Evolutionary conservation across 2,329 filamentous ascomycete genomes (phyloP), one percentile per base, ranked within the genome.

Genomic region (Pseudophaeomoniella oleicola): DNA sequence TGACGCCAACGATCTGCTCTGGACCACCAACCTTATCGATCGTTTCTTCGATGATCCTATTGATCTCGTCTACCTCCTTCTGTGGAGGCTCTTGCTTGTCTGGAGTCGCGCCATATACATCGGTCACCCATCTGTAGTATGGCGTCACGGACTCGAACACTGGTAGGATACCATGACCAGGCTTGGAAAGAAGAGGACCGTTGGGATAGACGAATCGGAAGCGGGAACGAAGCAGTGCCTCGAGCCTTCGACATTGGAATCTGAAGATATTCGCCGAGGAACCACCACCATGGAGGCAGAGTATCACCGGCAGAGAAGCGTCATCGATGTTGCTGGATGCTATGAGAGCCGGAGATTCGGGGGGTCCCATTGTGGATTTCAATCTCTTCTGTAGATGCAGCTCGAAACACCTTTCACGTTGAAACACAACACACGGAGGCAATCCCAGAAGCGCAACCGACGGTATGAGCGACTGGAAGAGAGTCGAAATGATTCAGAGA

Each of bases 281-380:
- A 39, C 59, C 59, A 22, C 53, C 52, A 40, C 59, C 59, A 46
- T 62, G 59, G 19, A 63, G 54, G 49, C 55, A 56, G 19, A 62
- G 50, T 39, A 62, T 45, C 3, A 46, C 46, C 3, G 50, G 50
- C 18, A 53, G 44, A 4, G 38, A 39, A 12, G 36, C 19, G 3
- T 42, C 42, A 16, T 22, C 19, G 27, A 27, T 27, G 22, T 27
- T 27, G 6, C n/a, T n/a, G n/a, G n/a, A n/a, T n/a, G n/a, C n/a
- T n/a, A n/a, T n/a, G n/a, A n/a, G n/a, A n/a, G n/a, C n/a, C n/a
- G n/a, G n/a, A n/a, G n/a, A n/a, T n/a, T n/a, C n/a, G n/a, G n/a
- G n/a, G n/a, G n/a, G n/a, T n/a, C n/a, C n/a, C n/a, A n/a, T n/a
- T n/a, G n/a, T n/a, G n/a, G n/a, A n/a, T n/a, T n/a, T n/a, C n/a